phyloP scores from a whole-genome alignment of 2,329 filamentous ascomycete species.

The Lachnellula occidentalis region DNA sequence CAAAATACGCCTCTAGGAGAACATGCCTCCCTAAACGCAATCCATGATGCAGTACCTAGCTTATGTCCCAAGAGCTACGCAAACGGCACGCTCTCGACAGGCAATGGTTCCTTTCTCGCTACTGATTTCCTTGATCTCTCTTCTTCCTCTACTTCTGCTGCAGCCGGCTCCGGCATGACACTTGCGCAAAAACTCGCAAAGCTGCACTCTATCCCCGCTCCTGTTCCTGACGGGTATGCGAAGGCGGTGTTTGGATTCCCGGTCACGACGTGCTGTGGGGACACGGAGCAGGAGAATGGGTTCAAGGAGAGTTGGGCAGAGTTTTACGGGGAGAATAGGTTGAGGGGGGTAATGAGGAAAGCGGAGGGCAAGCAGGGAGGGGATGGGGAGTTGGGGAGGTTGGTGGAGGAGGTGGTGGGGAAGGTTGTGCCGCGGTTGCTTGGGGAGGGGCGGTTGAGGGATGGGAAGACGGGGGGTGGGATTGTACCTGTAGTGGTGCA shows the following conservation, averaged over 20 bases:
- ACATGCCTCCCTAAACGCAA: conserved; percentile 76
- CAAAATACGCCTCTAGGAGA: conserved; percentile 52
- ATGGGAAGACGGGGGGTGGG: conserved; percentile 38
- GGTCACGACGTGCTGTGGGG: conserved; percentile 78
- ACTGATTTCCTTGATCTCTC: conserved; percentile 76
- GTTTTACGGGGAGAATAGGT: conserved; percentile 74
- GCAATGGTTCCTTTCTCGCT: conserved; percentile 46
- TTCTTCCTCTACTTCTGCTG: conserved; percentile 26
- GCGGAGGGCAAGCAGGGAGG: conserved; percentile 56
- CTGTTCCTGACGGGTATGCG: conserved; percentile 52
- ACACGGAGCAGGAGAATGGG: conserved; percentile 74
- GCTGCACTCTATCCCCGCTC: conserved; percentile 71
- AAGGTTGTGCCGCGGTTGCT: conserved; percentile 73
- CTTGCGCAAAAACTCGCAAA: conserved; percentile 73
- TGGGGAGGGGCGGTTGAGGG: conserved; percentile 58
- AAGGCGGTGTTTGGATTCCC: conserved; percentile 76
- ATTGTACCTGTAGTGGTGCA: conserved; percentile 78
- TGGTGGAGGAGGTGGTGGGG: conserved; percentile 59
- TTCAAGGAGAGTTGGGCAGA: conserved; percentile 73
- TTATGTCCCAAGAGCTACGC: conserved; percentile 74
- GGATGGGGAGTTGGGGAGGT: conserved; percentile 54
- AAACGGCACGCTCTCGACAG: conserved; percentile 53
- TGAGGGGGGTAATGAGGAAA: conserved; percentile 58
- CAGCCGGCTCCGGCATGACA: conserved; percentile 42
- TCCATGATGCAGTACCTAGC: conserved; percentile 63